Evolutionary conservation across 2,329 filamentous ascomycete genomes (phyloP), one percentile per base, ranked within the genome.

Genomic region (Berkeleyomyces rouxiae): DNA sequence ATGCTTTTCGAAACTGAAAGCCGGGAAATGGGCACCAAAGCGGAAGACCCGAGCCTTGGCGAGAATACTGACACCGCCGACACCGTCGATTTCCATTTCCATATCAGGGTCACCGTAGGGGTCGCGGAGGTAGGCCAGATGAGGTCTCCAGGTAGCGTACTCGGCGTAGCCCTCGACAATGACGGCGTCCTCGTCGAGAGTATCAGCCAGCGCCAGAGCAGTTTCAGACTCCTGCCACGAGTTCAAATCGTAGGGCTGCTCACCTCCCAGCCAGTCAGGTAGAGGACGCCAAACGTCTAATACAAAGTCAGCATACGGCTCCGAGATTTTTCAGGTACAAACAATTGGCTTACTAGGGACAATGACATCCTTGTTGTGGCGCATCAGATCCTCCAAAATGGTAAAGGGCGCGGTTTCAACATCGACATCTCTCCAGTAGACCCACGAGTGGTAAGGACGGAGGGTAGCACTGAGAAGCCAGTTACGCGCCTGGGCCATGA

Each of bases 221-320:
- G 93, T 99, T 71, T 99, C 95, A 0, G 93, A 99, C 74, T 99
- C 93, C 74, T 99, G 93, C 93, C 93, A 99, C 13, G 92, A 97
- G 73, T 99, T 99, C 69, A 99, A 74, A 74, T 99, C 93, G 72
- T 99, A 99, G 1, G 93, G 93, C 72, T 99, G 93, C 72, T 99
- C 93, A 69, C 93, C 95, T 55, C 93, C 93, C 33, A 99, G 87
- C 93, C 93, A 99, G 73, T 99, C 93, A 5, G 93, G 93, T 58
- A 99, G 82, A n/a, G 93, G 93, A 67, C 93, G 86, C 93, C 93
- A 99, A 65, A 99, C 93, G 76, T 99, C 87, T 91, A 65, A 65
- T 49, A 59, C 23, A 62, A 61, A 42, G 68, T 74, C 61, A 75
- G 70, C 62, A 42, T 49, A 16, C 40, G 23, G 23, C 23, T 23